These are phyloP conservation scores for Polygonum aviculare DNA, from an alignment of 148 eudicot genomes.

Conservation along the genomic window DNA sequence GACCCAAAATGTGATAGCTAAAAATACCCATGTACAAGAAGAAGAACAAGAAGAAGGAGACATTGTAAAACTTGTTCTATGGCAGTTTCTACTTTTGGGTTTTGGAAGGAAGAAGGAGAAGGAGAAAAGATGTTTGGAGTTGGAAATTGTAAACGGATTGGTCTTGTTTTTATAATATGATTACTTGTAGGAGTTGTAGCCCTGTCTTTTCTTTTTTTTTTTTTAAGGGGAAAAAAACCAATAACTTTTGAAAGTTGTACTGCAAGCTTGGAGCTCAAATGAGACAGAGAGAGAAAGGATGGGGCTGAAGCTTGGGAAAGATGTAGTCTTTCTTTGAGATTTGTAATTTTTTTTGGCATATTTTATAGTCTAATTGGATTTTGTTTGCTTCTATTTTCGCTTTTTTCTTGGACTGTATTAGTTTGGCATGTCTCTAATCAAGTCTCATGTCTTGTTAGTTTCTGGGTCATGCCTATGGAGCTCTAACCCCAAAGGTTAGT, in stretches of 20 bases:
- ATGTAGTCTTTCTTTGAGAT: background rate
- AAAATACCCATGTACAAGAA: background rate
- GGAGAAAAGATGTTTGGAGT: background rate
- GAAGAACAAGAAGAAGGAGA: slow-evolving; percentile 2
- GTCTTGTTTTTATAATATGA: slow-evolving; percentile 1
- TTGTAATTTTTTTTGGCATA: background rate
- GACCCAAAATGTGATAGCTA: background rate
- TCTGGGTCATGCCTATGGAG: background rate
- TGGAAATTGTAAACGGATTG: background rate
- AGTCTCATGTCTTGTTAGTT: slow-evolving; percentile 4
- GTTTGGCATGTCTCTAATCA: slow-evolving; percentile 7
- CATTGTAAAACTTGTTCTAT: background rate
- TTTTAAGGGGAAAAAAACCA: background rate
- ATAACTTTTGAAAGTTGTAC: background rate
- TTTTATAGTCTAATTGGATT: background rate
- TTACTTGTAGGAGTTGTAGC: slow-evolving; percentile 5
- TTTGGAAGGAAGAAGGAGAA: background rate
- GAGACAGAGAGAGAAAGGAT: background rate
- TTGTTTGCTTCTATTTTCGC: slow-evolving; percentile 5
- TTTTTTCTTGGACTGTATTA: slow-evolving; percentile 1
- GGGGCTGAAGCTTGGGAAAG: background rate
- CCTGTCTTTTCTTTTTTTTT: background rate
- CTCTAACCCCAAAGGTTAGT: slow-evolving; percentile 4
- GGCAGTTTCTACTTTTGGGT: background rate
- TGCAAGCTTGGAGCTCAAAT: background rate